Evolutionary conservation across 371 early-diverging fungal species (phyloP), one percentile per base, ranked within the genome.

Genomic region (Lichtheimia ornata): DNA sequence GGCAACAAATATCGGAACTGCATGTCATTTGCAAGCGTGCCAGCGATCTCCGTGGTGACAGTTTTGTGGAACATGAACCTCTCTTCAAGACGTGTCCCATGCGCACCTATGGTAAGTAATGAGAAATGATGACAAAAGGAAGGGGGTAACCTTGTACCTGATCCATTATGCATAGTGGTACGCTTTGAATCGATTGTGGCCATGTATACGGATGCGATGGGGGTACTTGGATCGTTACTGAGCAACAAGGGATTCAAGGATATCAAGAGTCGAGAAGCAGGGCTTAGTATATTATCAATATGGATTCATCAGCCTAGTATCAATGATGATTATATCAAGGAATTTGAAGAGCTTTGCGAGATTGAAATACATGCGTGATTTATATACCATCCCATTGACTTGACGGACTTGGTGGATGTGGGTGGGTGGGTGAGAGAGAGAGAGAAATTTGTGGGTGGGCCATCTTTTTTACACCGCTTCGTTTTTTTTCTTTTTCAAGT

Each of bases 221-320:
- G 50, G 15, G 62, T 74, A 1, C 69, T 76, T 50, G 43, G 56
- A 22, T 61, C 64, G 0, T 40, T 73, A 22, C 42, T 67, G 13
- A 59, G 61, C 28, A 6, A 9, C 17, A 50, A 69, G 6, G 80
- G 74, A 43, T 57, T 74, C 28, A 45, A 14, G 12, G n/a, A 49
- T 9, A 64, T 74, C 18, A 56, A 53, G 24, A 66, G 49, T 7
- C 65, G 70, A 35, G 75, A 80, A 35, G 70, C 76, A 64, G 76
- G 75, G 0, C 53, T 80, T 35, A 62, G 69, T 4, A 28, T 74
- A 22, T 41, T 80, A 5, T 80, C 80, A 0, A 60, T 71, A 3
- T 80, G 80, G 80, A 67, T 74, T 5, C 67, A 80, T 50, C 74
- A 76, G 15, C 75, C 80, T 7, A 69, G 61, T 55, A 28, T 80